Conservation (phyloP, 176 grass and related monocot species). For the Carex parvula region DNA sequence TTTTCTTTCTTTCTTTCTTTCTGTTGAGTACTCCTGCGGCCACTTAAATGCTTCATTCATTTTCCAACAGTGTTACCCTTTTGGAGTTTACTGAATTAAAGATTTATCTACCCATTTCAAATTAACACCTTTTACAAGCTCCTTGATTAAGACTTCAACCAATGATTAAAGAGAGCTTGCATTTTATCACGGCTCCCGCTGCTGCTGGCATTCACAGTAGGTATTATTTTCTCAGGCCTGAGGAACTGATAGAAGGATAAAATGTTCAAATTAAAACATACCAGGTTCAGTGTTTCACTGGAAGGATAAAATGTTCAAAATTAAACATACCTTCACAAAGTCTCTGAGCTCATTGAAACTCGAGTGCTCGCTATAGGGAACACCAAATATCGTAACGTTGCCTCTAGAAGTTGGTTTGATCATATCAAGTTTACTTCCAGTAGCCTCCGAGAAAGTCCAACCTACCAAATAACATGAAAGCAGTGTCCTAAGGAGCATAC, state of each 20-base stretch:
- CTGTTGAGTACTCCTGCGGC: not conserved
- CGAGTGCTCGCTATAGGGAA: slow-evolving; percentile 79
- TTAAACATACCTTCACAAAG: slow-evolving; percentile 55
- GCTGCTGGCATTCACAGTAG: not conserved
- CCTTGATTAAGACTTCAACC: slow-evolving; percentile 12
- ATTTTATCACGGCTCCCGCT: slow-evolving; percentile 4
- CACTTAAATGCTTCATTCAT: not conserved
- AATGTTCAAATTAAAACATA: not conserved
- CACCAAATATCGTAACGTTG: slow-evolving; percentile 63
- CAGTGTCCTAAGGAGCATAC: not conserved
- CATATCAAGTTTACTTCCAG: slow-evolving; percentile 62
- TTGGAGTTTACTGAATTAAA: not conserved
- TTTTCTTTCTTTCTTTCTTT: not conserved
- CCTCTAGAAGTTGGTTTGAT: slow-evolving; percentile 69
- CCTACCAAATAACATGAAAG: slow-evolving; percentile 36
- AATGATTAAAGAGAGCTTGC: slow-evolving; percentile 10
- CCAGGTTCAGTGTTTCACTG: not conserved
- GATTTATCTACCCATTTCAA: not conserved
- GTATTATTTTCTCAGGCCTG: slow-evolving; percentile 16
- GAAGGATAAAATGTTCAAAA: not conserved
- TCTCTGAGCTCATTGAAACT: slow-evolving; percentile 65
- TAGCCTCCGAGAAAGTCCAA: slow-evolving; percentile 56
- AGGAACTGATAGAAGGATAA: not conserved
- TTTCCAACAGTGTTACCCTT: not conserved
- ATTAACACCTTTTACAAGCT: not conserved